Percentiles rank a stretch among this genome's conserved stretches.
Evolutionary conservation across 2,329 filamentous ascomycete species (phyloP).

Genomic region (Sclerotinia subarctica): DNA sequence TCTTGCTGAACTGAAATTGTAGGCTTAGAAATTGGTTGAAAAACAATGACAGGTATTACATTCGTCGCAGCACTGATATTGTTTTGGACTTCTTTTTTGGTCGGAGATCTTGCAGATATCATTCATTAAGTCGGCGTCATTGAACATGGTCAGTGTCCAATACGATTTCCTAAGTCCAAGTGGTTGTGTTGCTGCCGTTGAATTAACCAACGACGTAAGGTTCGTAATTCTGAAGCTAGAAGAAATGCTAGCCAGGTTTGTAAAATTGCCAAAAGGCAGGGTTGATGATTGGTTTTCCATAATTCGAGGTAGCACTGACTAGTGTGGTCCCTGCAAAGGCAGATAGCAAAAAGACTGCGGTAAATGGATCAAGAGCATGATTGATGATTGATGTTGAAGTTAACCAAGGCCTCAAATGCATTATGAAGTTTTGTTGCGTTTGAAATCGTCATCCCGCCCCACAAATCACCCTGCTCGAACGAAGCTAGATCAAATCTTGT

Average conservation of each 20-base stretch:
- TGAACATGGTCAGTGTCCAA: slow-evolving; percentile 6
- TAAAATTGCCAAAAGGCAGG: slow-evolving; percentile 27
- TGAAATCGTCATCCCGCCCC: slow-evolving; percentile 22
- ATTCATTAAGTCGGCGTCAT: slow-evolving; percentile 19
- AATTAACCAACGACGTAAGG: slow-evolving; percentile 23
- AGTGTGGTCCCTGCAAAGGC: neutral
- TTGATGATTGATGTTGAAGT: slow-evolving; percentile 12
- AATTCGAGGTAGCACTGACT: neutral
- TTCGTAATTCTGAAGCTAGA: slow-evolving; percentile 21
- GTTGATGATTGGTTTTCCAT: slow-evolving; percentile 14
- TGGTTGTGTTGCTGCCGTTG: slow-evolving; percentile 17
- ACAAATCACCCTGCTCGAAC: slow-evolving; percentile 26
- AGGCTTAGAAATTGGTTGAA: slow-evolving; percentile 28
- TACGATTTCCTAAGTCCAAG: slow-evolving; percentile 1
- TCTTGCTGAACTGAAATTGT: slow-evolving; percentile 28
- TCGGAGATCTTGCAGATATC: slow-evolving; percentile 26
- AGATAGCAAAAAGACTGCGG: slow-evolving; percentile 5
- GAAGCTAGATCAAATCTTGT: slow-evolving; percentile 48
- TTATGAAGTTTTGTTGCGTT: neutral
- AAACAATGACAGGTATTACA: slow-evolving; percentile 25
- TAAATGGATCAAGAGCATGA: slow-evolving; percentile 11
- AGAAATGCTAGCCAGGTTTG: slow-evolving; percentile 12
- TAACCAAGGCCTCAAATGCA: neutral
- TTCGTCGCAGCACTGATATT: slow-evolving; percentile 24
- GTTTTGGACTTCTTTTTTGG: slow-evolving; percentile 25